Evolutionary conservation across 257 asterid genomes (phyloP), one percentile per base, ranked within the genome.

Genomic region (Primulina huaijiensis): DNA sequence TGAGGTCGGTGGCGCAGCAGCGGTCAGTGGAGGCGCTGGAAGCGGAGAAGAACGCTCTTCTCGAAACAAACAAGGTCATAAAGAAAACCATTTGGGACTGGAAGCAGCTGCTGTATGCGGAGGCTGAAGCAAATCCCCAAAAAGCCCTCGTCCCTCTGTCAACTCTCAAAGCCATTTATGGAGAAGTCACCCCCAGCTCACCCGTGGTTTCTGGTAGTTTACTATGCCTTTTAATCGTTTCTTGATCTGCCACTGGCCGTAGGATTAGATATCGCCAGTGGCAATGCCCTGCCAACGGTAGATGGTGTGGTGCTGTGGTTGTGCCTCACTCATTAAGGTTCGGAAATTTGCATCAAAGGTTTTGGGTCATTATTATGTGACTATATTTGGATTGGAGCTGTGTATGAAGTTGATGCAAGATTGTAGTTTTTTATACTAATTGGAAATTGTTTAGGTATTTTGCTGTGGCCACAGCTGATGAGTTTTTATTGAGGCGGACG

Each of bases 71-170:
- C 77, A 90, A 91, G 80, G 61, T 66, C 35, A 80, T 89, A 46
- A 90, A 85, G 70, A 84, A 29, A 31, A 63, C 88, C 27, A 81
- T 90, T 53, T 86, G 99, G 99, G 83, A 85, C 21, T 90, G 96
- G 94, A 93, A 90, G 77, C 96, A 89, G 79, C 80, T 77, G 72
- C 89, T 93, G 64, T 90, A 78, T 75, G 82, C 90, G 1, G 89
- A 85, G 77, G 97, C 92, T 20, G 82, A 80, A 57, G 81, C 80
- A 11, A 60, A 81, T 75, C 77, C 87, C 46, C 72, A 61, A 19
- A 65, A 75, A 4, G 78, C 93, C 55, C 37, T 83, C 57, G 80
- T 88, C 31, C 87, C 97, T 50, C 90, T 89, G 23, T 81, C 96
- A 57, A 90, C 82, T 17, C 89, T 93, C 78, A 89, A 89, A 75